Percentiles rank a stretch among this genome's conserved stretches.
These are phyloP conservation scores for Ogataea paraovalis DNA, from an alignment of 805 yeast genomes.

Conservation along the genomic window DNA sequence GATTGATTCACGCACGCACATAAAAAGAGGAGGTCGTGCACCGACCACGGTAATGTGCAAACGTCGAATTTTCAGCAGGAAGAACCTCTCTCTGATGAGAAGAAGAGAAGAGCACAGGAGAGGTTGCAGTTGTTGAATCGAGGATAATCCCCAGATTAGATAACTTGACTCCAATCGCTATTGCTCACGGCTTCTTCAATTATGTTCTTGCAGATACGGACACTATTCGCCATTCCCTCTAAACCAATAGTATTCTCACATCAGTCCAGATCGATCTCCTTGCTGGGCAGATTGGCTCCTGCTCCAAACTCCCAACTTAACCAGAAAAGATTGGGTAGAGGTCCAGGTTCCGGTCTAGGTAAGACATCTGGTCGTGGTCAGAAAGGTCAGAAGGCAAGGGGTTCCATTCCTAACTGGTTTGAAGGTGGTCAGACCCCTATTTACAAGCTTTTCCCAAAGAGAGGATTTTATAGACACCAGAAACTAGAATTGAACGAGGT, in stretches of 20 bases:
- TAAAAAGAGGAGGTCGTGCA: too few relatives aligned
- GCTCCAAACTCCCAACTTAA: conserved; percentile 56
- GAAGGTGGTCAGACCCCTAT: conserved; percentile 99
- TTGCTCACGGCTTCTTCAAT: background rate
- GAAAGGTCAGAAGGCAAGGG: conserved; percentile 97
- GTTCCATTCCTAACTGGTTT: conserved; percentile 85
- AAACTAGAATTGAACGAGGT: conserved; percentile 51
- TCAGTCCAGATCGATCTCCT: conserved; percentile 34
- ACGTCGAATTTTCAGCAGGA: too few relatives aligned
- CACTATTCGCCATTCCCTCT: background rate
- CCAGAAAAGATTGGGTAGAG: conserved; percentile 85
- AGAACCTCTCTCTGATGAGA: too few relatives aligned
- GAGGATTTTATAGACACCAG: conserved; percentile 74
- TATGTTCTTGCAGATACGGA: conserved; percentile 3
- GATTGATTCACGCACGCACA: too few relatives aligned
- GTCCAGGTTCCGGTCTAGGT: conserved; percentile 90
- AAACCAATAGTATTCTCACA: conserved; percentile 1
- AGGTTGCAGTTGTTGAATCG: too few relatives aligned
- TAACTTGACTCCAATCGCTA: too few relatives aligned
- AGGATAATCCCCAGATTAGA: too few relatives aligned
- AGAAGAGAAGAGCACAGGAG: too few relatives aligned
- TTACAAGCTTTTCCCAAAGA: conserved; percentile 77
- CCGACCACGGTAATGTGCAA: too few relatives aligned
- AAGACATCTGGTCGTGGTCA: conserved; percentile 97
- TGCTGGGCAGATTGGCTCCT: conserved; percentile 54